A percentile compares a stretch with the other conserved stretches of the same genome.
Conservation (phyloP, 495 filamentous ascomycete species). For the Pseudomonodictys pantanalensis region DNA sequence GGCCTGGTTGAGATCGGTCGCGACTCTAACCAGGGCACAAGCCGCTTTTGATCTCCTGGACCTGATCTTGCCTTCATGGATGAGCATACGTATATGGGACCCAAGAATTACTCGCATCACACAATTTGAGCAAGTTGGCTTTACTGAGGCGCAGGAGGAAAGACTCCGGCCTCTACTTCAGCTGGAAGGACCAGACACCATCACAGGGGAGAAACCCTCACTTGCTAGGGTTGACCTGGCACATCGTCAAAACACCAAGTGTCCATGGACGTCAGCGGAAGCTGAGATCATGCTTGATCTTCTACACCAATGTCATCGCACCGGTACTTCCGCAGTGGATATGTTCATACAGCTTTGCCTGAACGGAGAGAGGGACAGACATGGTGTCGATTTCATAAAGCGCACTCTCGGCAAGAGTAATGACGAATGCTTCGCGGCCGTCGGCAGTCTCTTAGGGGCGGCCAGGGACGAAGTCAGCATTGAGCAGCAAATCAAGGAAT, state of each 20-base stretch:
- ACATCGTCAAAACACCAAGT: neutral
- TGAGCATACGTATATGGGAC: neutral
- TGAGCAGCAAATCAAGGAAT: neutral
- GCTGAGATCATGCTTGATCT: neutral
- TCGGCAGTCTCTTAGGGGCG: neutral
- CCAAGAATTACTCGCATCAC: neutral
- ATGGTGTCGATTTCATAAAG: neutral
- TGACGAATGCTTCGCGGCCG: neutral
- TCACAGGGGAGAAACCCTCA: neutral
- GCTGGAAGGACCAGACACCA: neutral
- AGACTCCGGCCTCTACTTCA: neutral
- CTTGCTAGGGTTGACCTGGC: neutral
- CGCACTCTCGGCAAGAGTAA: neutral
- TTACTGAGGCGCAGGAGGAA: neutral
- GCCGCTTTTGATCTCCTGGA: neutral
- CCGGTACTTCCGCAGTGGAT: neutral
- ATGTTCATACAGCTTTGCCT: neutral
- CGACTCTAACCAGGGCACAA: neutral
- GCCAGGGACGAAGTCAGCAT: neutral
- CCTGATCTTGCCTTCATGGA: neutral
- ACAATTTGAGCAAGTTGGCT: neutral
- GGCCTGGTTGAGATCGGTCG: constrained; percentile 1
- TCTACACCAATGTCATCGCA: neutral
- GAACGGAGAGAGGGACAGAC: neutral
- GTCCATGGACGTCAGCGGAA: neutral